phyloP scores from a whole-genome alignment of 2,329 filamentous ascomycete genomes.

The Penicillium sp. region DNA sequence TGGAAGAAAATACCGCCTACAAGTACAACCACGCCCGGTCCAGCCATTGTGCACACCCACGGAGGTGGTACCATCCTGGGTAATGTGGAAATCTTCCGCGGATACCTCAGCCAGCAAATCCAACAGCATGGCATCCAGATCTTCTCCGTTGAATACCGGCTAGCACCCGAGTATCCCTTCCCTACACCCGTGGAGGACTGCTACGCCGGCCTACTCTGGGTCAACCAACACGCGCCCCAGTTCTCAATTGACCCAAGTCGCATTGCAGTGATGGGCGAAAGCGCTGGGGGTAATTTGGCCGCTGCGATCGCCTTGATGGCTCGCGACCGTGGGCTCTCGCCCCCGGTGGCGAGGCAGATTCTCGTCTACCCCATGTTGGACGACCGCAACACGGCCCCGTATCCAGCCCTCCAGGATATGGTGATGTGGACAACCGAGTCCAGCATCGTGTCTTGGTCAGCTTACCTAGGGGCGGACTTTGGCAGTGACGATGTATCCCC shows the following conservation, averaged over 20 bases:
- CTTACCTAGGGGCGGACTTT: conserved; percentile 43
- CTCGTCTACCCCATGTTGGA: conserved; percentile 56
- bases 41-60: conserved; percentile 32
- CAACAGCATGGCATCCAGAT: conserved; percentile 25
- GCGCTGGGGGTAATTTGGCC: conserved; percentile 50
- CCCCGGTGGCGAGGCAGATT: conserved; percentile 46
- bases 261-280: conserved; percentile 50
- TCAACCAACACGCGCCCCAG: conserved; percentile 42
- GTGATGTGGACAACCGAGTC: conserved; percentile 43
- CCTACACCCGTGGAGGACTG: conserved; percentile 31
- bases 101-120: conserved; percentile 19
- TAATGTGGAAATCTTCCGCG: conserved; percentile 18
- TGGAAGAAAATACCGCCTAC: conserved; percentile 10
- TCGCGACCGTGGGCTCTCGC: conserved; percentile 37
- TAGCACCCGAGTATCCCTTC: conserved; percentile 32
- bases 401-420: conserved; percentile 39
- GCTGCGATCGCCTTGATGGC: conserved; percentile 46
- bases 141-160: conserved; percentile 34
- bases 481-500: conserved; percentile 41
- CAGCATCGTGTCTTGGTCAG: conserved; percentile 50
- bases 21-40: conserved; percentile 9
- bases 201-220: conserved; percentile 42
- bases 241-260: conserved; percentile 48
- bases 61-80: conserved; percentile 33
- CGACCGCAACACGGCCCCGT: conserved; percentile 43